phyloP scores from a whole-genome alignment of 352 stramenopile species.

The Elongisporangium anandrum region DNA sequence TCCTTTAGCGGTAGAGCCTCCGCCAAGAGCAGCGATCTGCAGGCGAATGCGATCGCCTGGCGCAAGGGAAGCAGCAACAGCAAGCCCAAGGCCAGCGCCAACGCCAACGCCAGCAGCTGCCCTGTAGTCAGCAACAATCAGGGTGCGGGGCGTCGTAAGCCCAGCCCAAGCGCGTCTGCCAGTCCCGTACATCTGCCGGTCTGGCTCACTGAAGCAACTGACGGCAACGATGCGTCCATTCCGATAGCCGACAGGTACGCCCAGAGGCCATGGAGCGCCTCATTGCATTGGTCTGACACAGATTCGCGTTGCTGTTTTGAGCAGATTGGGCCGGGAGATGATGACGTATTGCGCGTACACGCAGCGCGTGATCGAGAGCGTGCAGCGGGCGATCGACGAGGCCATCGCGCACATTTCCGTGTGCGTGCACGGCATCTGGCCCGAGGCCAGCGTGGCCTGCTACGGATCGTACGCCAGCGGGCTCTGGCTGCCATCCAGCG shows the following conservation, averaged over 20 bases:
- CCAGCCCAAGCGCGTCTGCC: background rate
- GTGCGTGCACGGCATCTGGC: constrained; percentile 69
- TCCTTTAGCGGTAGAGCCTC: background rate
- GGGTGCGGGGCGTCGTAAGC: background rate
- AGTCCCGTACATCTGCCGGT: constrained; percentile 15
- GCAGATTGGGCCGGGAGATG: constrained; percentile 58
- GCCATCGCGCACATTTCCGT: constrained; percentile 64
- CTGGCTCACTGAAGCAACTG: constrained; percentile 22
- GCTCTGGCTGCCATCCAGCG: constrained; percentile 85
- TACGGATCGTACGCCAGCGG: constrained; percentile 85
- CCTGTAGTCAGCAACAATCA: background rate
- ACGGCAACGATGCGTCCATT: constrained; percentile 27
- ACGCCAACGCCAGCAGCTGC: too few species aligned
- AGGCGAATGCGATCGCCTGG: background rate
- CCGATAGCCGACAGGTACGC: constrained; percentile 30
- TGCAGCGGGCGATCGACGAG: constrained; percentile 60
- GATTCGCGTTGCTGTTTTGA: background rate
- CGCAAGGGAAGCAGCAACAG: background rate
- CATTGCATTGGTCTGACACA: background rate
- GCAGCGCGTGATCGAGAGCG: constrained; percentile 41
- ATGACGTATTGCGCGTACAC: constrained; percentile 61
- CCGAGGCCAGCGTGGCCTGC: constrained; percentile 59
- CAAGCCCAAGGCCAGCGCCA: background rate
- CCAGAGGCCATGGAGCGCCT: background rate
- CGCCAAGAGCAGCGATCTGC: background rate